Percentiles rank a stretch among this genome's conserved stretches.
Conservation (phyloP, 2,329 filamentous ascomycete species). For the Massarina eburnea region DNA sequence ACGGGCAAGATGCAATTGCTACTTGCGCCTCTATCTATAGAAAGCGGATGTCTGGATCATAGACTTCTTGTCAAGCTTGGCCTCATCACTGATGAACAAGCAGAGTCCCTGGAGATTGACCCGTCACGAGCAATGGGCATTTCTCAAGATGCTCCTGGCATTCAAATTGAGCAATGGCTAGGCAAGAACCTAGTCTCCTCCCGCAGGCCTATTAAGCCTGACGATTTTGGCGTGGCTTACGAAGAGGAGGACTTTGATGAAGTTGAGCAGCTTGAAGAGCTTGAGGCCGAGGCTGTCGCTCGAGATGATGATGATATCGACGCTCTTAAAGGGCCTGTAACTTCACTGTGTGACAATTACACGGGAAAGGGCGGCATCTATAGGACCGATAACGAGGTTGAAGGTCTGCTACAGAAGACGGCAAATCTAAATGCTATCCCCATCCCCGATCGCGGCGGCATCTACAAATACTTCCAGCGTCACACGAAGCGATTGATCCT, state of each 20-base stretch:
- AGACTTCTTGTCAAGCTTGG: conserved; percentile 54
- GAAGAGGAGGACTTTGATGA: conserved; percentile 65
- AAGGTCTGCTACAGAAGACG: conserved; percentile 40
- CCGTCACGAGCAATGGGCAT: conserved; percentile 48
- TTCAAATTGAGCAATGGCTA: conserved; percentile 59
- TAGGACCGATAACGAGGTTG: conserved; percentile 33
- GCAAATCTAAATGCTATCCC: conserved; percentile 65
- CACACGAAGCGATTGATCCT: conserved; percentile 54
- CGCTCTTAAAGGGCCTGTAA: conserved; percentile 36
- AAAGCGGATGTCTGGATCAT: conserved; percentile 23
- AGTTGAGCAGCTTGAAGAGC: conserved; percentile 61
- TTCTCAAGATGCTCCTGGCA: conserved; percentile 27
- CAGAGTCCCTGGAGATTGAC: conserved; percentile 59
- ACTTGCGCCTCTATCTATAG: conserved; percentile 28
- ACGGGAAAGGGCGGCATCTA: conserved; percentile 26
- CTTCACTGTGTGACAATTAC: conserved; percentile 44
- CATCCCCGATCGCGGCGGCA: conserved; percentile 56
- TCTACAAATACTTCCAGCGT: conserved; percentile 68
- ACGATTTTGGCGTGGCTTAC: conserved; percentile 56
- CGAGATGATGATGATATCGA: conserved; percentile 56
- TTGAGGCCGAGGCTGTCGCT: conserved; percentile 58
- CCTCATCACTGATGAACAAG: conserved; percentile 65
- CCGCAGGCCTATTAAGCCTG: conserved; percentile 46
- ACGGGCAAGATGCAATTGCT: conserved; percentile 23
- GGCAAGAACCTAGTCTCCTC: conserved; percentile 54